Percentiles rank a stretch among this genome's conserved stretches.
Evolutionary conservation across 164 flowering plant species (phyloP).

Genomic region (Cinnamomum chago): DNA sequence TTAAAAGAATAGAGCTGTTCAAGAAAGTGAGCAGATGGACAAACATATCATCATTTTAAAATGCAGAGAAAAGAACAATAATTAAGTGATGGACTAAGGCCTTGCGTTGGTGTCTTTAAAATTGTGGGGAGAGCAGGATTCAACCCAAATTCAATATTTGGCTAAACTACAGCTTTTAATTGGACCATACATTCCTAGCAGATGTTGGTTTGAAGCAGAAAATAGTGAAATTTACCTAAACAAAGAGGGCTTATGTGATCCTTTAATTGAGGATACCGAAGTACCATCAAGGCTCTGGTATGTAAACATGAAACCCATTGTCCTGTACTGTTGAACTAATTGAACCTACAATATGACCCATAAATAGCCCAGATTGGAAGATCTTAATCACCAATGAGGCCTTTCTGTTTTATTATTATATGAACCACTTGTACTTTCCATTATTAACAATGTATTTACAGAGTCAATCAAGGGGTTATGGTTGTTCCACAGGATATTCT

Average conservation of each 20-base stretch:
- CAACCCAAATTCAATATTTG: neutral
- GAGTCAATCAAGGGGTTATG: neutral
- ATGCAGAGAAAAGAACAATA: neutral
- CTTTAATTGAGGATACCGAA: neutral
- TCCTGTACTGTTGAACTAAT: no score
- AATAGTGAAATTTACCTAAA: neutral
- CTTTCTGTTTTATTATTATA: neutral
- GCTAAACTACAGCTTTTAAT: neutral
- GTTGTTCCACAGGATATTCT: no score
- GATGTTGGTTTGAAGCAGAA: neutral
- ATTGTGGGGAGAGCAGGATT: neutral
- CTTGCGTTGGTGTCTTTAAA: neutral
- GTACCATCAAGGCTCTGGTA: neutral
- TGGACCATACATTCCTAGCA: neutral
- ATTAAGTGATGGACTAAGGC: neutral
- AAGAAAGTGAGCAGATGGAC: neutral
- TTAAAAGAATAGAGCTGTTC: neutral
- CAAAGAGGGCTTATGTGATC: neutral
- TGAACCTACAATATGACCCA: neutral
- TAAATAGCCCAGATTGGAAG: neutral
- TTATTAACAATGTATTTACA: neutral
- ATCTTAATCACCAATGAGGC: neutral
- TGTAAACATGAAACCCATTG: no score
- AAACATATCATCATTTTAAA: neutral
- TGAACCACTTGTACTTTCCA: neutral